phyloP scores from a whole-genome alignment of 1,284 basidiomycete genomes.

The Cerioporus squamosus region DNA sequence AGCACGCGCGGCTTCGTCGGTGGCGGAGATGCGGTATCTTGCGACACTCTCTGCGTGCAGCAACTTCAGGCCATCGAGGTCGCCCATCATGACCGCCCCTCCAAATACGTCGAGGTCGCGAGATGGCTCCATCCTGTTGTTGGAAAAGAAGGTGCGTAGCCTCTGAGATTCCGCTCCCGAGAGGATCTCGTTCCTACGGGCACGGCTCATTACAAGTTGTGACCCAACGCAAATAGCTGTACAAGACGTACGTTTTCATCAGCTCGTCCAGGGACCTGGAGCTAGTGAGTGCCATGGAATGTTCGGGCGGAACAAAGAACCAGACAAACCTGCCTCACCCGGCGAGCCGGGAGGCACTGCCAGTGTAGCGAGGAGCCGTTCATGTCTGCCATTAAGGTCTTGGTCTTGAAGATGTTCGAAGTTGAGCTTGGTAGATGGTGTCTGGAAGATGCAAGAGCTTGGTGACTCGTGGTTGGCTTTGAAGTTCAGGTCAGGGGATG shows the following conservation, averaged over 20 bases:
- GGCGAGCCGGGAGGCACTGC: not conserved
- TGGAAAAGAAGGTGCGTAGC: slow-evolving; percentile 41
- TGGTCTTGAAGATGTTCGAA: no score
- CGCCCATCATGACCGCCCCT: slow-evolving; percentile 30
- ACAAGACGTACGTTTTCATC: not conserved
- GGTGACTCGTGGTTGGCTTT: no score
- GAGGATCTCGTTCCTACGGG: slow-evolving; percentile 35
- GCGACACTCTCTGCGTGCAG: slow-evolving; percentile 34
- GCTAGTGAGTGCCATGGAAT: not conserved
- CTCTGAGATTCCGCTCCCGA: slow-evolving; percentile 43
- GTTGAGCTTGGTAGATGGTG: no score
- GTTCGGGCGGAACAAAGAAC: not conserved
- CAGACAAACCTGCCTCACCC: slow-evolving; percentile 5
- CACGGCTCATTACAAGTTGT: not conserved
- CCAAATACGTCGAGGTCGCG: slow-evolving; percentile 43
- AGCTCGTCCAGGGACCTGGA: slow-evolving; percentile 4
- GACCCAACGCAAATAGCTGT: not conserved
- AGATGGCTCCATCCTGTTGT: slow-evolving; percentile 37
- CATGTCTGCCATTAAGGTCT: not conserved
- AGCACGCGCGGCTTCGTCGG: slow-evolving; percentile 18
- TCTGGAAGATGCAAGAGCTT: no score
- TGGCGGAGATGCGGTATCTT: slow-evolving; percentile 2
- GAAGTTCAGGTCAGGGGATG: no score
- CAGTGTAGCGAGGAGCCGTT: slow-evolving; percentile 4
- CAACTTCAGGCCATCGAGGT: slow-evolving; percentile 32